phyloP scores from a whole-genome alignment of 768 basidiomycete species.

The Boletus vermiculosoides region DNA sequence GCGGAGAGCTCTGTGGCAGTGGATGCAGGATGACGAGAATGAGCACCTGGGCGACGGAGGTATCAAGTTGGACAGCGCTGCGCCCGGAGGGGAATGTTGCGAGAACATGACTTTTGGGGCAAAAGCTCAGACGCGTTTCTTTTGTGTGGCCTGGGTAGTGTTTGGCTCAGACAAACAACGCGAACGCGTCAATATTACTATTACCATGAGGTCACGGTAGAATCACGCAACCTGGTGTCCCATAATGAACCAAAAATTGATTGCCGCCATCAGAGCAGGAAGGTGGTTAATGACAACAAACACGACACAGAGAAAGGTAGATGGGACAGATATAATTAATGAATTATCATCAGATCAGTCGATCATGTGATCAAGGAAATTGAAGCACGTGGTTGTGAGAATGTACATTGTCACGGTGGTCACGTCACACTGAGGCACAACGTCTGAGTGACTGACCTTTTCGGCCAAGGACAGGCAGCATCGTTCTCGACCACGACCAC shows the following conservation, averaged over 20 bases:
- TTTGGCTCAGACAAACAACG: slow-evolving; percentile 27
- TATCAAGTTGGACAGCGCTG: slow-evolving; percentile 20
- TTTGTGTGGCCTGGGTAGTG: slow-evolving; percentile 11
- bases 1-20: slow-evolving; percentile 32
- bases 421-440: slow-evolving; percentile 23
- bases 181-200: background rate
- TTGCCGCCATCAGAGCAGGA: too few relatives aligned
- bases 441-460: background rate
- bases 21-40: slow-evolving; percentile 27
- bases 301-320: too few relatives aligned
- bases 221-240: background rate
- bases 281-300: too few relatives aligned
- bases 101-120: background rate
- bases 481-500: slow-evolving; percentile 20
- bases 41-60: slow-evolving; percentile 52
- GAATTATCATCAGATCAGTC: too few relatives aligned
- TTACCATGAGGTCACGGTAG: too few relatives aligned
- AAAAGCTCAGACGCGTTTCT: background rate
- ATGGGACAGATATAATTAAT: too few relatives aligned
- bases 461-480: background rate
- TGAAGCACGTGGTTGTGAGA: slow-evolving; percentile 24
- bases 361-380: background rate
- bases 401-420: slow-evolving; percentile 16
- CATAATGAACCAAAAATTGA: too few relatives aligned
- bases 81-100: slow-evolving; percentile 6